These are phyloP conservation scores for Crithidia thermophila DNA, from an alignment of 208 protist genomes.

Conservation along the genomic window DNA sequence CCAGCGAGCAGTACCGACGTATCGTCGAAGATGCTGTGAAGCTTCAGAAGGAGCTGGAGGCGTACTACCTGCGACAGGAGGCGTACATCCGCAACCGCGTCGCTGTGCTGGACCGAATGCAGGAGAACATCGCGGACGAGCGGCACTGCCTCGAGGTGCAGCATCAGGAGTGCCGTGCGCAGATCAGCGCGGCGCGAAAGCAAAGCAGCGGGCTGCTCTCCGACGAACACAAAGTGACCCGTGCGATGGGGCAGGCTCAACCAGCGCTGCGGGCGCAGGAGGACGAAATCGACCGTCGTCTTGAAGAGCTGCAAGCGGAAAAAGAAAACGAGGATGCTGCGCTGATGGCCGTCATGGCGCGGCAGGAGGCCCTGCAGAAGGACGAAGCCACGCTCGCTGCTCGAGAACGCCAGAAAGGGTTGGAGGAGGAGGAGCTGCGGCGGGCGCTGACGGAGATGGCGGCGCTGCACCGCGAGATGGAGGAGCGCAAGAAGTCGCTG, in stretches of 20 bases:
- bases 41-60: conserved; percentile 78
- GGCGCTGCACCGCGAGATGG: conserved; percentile 64
- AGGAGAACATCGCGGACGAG: conserved; percentile 82
- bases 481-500: conserved; percentile 59
- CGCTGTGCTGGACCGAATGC: conserved; percentile 74
- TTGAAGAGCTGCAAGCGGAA: conserved; percentile 37
- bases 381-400: conserved; percentile 45
- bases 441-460: conserved; percentile 61
- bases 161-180: conserved; percentile 83
- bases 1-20: conserved; percentile 38
- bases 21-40: conserved; percentile 33
- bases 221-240: conserved; percentile 51
- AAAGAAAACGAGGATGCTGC: conserved; percentile 51
- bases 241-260: conserved; percentile 36
- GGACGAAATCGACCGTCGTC: conserved; percentile 41
- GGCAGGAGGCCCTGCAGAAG: conserved; percentile 44
- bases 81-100: conserved; percentile 83
- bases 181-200: conserved; percentile 73
- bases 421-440: conserved; percentile 63
- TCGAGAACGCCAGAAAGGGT: conserved; percentile 51
- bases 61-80: conserved; percentile 78
- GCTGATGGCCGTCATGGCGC: conserved; percentile 41
- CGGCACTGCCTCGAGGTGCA: conserved; percentile 80
- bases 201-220: conserved; percentile 42
- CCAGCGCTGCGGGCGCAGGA: conserved; percentile 61